phyloP scores from a whole-genome alignment of 306 rosid genomes.

The Prinsepia uniflora region DNA sequence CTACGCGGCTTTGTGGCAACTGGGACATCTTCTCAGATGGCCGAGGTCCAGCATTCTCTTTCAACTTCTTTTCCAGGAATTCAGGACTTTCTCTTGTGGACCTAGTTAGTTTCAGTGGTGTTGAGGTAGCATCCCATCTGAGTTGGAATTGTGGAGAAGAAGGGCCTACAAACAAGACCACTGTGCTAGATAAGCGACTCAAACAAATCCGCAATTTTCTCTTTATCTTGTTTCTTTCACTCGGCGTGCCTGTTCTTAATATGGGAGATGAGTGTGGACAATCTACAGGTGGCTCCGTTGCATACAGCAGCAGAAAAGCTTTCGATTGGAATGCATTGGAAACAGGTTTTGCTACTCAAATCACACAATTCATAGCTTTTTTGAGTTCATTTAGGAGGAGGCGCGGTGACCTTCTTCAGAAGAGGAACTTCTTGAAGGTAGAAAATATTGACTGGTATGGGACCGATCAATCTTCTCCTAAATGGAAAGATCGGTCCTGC shows the following conservation, averaged over 20 bases:
- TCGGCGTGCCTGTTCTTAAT: constrained; percentile 89
- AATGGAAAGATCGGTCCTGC: constrained; percentile 70
- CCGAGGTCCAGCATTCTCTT: constrained; percentile 82
- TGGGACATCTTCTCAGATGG: constrained; percentile 71
- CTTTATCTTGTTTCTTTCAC: constrained; percentile 60
- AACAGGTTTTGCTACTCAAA: constrained; percentile 69
- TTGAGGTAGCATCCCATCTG: constrained; percentile 42
- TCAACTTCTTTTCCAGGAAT: constrained; percentile 59
- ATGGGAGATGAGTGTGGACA: constrained; percentile 97
- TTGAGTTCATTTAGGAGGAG: constrained; percentile 58
- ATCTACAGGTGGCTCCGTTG: constrained; percentile 62
- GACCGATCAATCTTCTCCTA: constrained; percentile 53
- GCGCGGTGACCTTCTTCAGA: constrained; percentile 63
- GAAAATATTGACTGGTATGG: constrained; percentile 76
- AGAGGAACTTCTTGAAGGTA: constrained; percentile 56
- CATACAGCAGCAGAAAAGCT: constrained; percentile 42
- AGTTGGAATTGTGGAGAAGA: constrained; percentile 98
- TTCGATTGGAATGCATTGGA: constrained; percentile 60
- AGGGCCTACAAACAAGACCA: constrained; percentile 60
- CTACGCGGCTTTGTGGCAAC: constrained; percentile 90
- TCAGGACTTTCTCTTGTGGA: constrained; percentile 79
- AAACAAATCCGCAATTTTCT: constrained; percentile 81
- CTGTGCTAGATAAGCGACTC: constrained; percentile 68
- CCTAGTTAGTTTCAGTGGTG: constrained; percentile 73
- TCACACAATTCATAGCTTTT: constrained; percentile 55